Conservation (phyloP, 306 rosid genomes). For the Quercus mongolica region DNA sequence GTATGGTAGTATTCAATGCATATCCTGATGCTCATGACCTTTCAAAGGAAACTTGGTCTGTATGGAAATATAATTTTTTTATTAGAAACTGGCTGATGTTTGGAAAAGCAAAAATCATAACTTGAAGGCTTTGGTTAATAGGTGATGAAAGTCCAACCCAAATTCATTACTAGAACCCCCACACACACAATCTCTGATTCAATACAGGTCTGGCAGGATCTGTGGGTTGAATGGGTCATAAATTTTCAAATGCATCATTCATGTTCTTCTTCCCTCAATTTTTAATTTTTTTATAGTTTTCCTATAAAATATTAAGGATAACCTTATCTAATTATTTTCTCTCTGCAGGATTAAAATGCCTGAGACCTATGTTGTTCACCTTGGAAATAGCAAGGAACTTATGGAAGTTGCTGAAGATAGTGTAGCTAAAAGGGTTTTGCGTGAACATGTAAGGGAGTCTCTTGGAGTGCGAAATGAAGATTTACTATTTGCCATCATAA, state of each 20-base stretch:
- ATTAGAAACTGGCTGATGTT: no score
- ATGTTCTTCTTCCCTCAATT: background rate
- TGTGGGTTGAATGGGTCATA: background rate
- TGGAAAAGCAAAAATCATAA: no score
- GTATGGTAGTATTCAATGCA: background rate
- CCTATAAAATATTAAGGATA: background rate
- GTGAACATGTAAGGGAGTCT: constrained; percentile 89
- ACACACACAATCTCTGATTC: background rate
- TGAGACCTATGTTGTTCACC: constrained; percentile 86
- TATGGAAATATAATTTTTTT: no score
- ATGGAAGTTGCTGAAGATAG: constrained; percentile 93
- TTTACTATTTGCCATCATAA: constrained; percentile 88
- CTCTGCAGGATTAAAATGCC: constrained; percentile 77
- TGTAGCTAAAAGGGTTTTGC: constrained; percentile 84
- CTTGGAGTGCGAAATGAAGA: constrained; percentile 93
- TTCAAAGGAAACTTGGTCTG: background rate
- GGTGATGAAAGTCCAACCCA: no score
- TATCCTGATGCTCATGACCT: background rate
- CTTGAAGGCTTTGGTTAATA: no score
- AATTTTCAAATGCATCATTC: background rate
- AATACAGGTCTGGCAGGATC: background rate
- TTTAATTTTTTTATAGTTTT: background rate
- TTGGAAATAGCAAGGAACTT: constrained; percentile 97
- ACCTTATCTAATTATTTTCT: background rate
- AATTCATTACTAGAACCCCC: background rate